These are phyloP conservation scores for Leishmania arabica DNA, from an alignment of 208 protist species.

Conservation along the genomic window DNA sequence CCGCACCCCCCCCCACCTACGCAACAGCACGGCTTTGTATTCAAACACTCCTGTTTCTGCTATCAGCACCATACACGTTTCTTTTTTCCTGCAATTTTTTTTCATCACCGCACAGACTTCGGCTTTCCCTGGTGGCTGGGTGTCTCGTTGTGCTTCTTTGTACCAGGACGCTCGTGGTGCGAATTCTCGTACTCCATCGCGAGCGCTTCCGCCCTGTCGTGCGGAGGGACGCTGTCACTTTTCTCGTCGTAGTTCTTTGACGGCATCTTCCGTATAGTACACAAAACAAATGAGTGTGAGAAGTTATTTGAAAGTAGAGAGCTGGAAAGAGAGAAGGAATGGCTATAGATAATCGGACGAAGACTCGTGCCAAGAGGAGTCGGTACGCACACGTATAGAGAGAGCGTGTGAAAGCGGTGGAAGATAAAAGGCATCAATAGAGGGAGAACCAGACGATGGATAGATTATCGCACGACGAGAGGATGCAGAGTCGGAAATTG, in stretches of 20 bases:
- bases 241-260: constrained; percentile 43
- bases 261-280: constrained; percentile 28
- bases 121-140: constrained; percentile 82
- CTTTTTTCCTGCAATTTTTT: constrained; percentile 2
- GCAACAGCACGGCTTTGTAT: background rate
- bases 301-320: background rate
- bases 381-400: background rate
- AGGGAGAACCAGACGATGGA: background rate
- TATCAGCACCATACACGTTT: background rate
- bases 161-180: constrained; percentile 83
- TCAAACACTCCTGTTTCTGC: background rate
- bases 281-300: background rate
- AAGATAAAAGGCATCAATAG: background rate
- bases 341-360: background rate
- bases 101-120: constrained; percentile 80
- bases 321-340: constrained; percentile 1
- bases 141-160: constrained; percentile 61
- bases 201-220: constrained; percentile 73
- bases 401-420: background rate
- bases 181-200: constrained; percentile 74
- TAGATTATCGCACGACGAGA: background rate
- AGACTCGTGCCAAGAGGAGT: background rate
- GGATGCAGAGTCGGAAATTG: background rate
- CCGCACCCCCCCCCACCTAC: background rate
- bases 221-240: constrained; percentile 69